Evolutionary conservation across 208 protist species (phyloP), one percentile per base, ranked within the genome.

Genomic region (Angomonas deanei): DNA sequence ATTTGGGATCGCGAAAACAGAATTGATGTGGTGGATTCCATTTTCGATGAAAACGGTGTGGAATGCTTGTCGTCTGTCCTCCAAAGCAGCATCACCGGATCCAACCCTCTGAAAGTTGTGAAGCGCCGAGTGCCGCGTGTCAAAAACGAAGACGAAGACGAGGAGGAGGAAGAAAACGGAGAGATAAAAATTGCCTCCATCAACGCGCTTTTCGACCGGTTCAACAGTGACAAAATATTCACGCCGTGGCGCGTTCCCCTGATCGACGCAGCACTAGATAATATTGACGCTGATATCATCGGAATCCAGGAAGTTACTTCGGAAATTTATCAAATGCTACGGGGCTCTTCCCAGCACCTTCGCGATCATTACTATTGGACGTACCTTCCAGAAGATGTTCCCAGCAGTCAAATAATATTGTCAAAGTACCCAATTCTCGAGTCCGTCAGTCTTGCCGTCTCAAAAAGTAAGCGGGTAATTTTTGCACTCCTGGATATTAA

Each of bases 1-100:
- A 57, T 66, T 32, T 66, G 61, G 61, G 61, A 66, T 21, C 61
- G 61, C 23, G 61, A 66, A 11, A 42, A 55, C 33, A 21, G 49
- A 13, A 30, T 66, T 21, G 61, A 66, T 31, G 19, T 10, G 24
- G 13, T 66, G n/a, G 61, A 66, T 28, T n/a, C 23, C 3, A 36
- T 64, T 13, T 66, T 47, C 33, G 61, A 34, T 57, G 33, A 34
- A 24, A 31, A 42, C 33, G 61, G n/a, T 2, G 49, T 21, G 2
- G 38, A 15, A 15, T 19, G 31, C 26, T 24, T 28, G 17, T 57
- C 19, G 5, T 27, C 61, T 10, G 2, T 57, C 3, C 61, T 66
- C 19, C 48, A 23, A 17, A 66, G 48, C 46, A 54, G 39, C 42
- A 64, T 64, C 24, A 10, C 13, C 3, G 59, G 59, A 26, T 28